Evolutionary conservation across 1,284 basidiomycete species (phyloP), one percentile per base, ranked within the genome.

Genomic region (Fomitopsis schrenkii): DNA sequence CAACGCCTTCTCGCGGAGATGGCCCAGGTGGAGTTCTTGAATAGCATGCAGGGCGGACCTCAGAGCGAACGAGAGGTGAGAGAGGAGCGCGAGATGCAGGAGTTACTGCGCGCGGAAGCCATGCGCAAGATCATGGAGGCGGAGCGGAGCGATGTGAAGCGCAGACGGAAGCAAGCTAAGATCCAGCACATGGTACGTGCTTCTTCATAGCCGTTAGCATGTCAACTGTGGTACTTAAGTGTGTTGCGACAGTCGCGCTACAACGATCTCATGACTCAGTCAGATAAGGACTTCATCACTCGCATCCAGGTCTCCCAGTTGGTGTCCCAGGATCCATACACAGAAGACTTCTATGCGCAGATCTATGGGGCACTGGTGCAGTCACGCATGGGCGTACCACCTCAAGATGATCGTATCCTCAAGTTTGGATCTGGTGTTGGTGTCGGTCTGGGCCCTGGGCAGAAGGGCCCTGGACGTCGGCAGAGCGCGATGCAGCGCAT

Each of bases 241-340:
- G 6, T 14, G 2, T 48, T n/a, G 28, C 1, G 36, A 46, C 58
- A 97, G 95, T 86, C 95, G 59, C 90, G 92, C 67, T 95, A 97
- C 77, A 99, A 99, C 74, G 96, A 98, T 73, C 83, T 98, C 59
- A 99, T 99, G 97, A 95, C 93, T 0, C 93, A 95, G 74, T 97
- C 94, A 15, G 97, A 99, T 82, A 99, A 99, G 79, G 97, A 99
- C 73, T 99, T 99, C 74, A 99, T 99, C 76, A 99, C 97, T 26
- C 90, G 97, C 44, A 99, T 99, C 63, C 97, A 99, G 77, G 94
- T 99, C 53, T 98, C 95, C 1, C 97, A 99, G 72, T 88, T 99
- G 36, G 95, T 98, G 55, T 94, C 94, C 2, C 88, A 93, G 68
- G 97, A 99, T 77, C 97, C 97, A 0, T 98, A 97, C 75, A 87